phyloP scores from a whole-genome alignment of 352 stramenopile genomes.

The Blastocystis sp. region DNA sequence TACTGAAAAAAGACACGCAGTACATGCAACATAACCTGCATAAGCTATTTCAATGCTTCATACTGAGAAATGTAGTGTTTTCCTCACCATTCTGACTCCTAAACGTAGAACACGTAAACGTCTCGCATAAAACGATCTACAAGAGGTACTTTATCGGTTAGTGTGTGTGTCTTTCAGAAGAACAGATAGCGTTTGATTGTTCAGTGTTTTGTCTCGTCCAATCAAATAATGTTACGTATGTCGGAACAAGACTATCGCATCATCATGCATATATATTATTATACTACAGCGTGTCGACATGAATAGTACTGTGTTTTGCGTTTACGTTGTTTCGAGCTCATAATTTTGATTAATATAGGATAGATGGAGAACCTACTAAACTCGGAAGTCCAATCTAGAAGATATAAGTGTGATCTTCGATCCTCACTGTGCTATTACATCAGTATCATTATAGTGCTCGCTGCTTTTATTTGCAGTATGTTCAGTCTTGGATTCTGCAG shows the following conservation, averaged over 20 bases:
- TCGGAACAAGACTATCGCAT: background rate
- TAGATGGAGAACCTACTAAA: background rate
- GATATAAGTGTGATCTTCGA: slow-evolving; percentile 1
- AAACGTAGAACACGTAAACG: no score
- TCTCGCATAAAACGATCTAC: no score
- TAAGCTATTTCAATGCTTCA: background rate
- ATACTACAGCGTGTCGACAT: background rate
- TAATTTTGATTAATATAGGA: background rate
- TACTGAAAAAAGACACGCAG: background rate
- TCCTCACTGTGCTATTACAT: slow-evolving; percentile 49
- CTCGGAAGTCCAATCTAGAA: background rate
- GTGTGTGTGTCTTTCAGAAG: no score
- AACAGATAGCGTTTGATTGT: no score
- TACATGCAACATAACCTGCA: background rate
- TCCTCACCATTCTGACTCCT: no score
- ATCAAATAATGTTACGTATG: background rate
- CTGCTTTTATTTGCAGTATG: slow-evolving; percentile 45
- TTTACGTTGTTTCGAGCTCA: background rate
- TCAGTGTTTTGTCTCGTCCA: background rate
- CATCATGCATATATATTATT: background rate
- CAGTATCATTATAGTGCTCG: slow-evolving; percentile 37
- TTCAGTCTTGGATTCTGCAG: slow-evolving; percentile 59
- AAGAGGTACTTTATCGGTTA: no score
- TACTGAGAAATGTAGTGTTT: no score
- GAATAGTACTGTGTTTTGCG: background rate